These are phyloP conservation scores for Fusarium stilboides DNA, from an alignment of 2,329 filamentous ascomycete genomes.

Conservation along the genomic window DNA sequence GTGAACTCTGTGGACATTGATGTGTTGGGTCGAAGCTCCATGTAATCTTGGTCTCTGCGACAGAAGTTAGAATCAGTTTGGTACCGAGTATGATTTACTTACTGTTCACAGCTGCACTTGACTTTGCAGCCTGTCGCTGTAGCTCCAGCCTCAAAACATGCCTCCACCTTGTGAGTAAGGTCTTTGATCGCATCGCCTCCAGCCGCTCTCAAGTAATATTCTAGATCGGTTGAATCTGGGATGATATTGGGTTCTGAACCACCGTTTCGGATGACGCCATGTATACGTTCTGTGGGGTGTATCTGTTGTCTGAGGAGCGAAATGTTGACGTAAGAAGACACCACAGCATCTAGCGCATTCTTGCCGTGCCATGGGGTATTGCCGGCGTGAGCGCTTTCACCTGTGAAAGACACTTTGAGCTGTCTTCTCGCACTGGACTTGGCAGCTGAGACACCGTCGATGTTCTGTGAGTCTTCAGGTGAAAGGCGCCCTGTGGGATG, in stretches of 20 bases:
- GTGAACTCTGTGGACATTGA: conserved; percentile 33
- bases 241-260: conserved; percentile 71
- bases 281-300: conserved; percentile 64
- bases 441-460: conserved; percentile 58
- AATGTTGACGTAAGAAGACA: conserved; percentile 65
- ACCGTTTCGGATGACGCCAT: conserved; percentile 68
- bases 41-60: conserved; percentile 41
- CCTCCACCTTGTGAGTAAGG: conserved; percentile 52
- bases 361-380: conserved; percentile 71
- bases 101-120: conserved; percentile 52
- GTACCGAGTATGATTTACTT: not conserved
- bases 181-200: conserved; percentile 56
- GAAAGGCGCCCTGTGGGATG: conserved; percentile 44
- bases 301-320: conserved; percentile 70
- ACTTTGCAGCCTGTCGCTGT: conserved; percentile 63
- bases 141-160: conserved; percentile 59
- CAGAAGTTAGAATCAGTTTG: not conserved
- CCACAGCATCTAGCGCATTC: conserved; percentile 71
- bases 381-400: conserved; percentile 70
- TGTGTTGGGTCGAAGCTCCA: conserved; percentile 41
- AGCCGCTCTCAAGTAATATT: conserved; percentile 50
- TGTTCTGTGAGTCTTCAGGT: not conserved
- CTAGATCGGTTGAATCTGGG: conserved; percentile 63
- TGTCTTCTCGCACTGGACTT: conserved; percentile 65
- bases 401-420: conserved; percentile 67